Evolutionary conservation across 441 rosid species (phyloP), one percentile per base, ranked within the genome.

Genomic region (Geranium incanum): DNA sequence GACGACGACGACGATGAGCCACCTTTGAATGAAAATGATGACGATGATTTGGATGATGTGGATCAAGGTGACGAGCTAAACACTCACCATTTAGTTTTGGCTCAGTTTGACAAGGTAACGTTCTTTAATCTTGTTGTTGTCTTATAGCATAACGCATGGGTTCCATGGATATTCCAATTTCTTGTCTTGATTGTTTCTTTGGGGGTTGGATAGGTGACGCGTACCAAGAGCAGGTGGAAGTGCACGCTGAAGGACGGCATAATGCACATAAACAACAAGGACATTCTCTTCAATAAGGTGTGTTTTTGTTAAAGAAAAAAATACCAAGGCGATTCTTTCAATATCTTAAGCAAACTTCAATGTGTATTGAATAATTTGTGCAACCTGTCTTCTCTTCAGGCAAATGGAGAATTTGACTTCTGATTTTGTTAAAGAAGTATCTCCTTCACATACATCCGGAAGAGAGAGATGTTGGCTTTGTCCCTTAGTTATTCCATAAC

Each of bases 161-260:
- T 41, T 41, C 11, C 48, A 41, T 41, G 11, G 48, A 13, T n/a
- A 2, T 9, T n/a, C 5, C 6, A 52, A 3, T 4, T 55, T 16
- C 1, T 55, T 7, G 66, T 23, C 4, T 23, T 8, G 12, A 3
- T 19, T 11, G 16, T 59, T 18, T 2, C 18, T 60, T 1, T 19
- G 68, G 69, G 55, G 33, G 33, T 1, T 28, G 33, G 33, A 28
- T 73, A 95, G 99, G 99, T 95, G 76, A 88, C 96, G 71, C 98
- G 99, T 16, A 88, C 98, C 65, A 95, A 95, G 86, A 95, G 96
- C 92, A 82, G 75, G 77, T 92, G 99, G 99, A 95, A 95, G 77
- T 95, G 99, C 82, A 83, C 78, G 1, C 84, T 95, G 82, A 95
- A 95, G 87, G 97, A 95, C 67, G 99, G 98, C 68, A 92, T 95